A percentile compares a stretch with the other conserved stretches of the same genome.
phyloP scores from a whole-genome alignment of 768 basidiomycete species.

The Rhizopogon vinicolor region DNA sequence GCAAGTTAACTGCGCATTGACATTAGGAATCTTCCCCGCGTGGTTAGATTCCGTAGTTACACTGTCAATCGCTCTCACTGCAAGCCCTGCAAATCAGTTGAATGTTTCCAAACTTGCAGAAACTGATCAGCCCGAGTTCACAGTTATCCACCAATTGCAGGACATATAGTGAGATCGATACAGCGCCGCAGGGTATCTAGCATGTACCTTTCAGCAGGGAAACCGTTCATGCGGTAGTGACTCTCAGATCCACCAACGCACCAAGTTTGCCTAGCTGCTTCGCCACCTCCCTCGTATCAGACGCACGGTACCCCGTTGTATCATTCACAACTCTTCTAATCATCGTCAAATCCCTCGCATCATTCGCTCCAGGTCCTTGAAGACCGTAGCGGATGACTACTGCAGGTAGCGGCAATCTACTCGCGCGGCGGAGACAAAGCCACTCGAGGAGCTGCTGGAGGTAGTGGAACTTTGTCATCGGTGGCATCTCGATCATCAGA shows the following conservation, averaged over 20 bases:
- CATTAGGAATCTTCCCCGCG: too few relatives aligned
- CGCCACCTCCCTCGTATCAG: neutral
- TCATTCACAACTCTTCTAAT: neutral
- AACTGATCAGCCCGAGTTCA: too few relatives aligned
- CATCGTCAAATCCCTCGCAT: neutral
- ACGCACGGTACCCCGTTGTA: neutral
- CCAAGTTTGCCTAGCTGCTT: neutral
- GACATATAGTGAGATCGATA: too few relatives aligned
- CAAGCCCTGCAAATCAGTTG: too few relatives aligned
- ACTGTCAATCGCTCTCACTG: too few relatives aligned
- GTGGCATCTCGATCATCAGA: neutral
- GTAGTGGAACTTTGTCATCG: neutral
- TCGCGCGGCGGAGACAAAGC: neutral
- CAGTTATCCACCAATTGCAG: too few relatives aligned
- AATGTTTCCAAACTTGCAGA: too few relatives aligned
- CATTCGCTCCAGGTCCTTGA: neutral
- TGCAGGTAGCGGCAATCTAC: neutral
- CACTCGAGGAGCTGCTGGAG: neutral
- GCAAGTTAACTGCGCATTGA: too few relatives aligned
- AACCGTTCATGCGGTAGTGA: too few relatives aligned
- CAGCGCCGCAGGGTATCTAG: too few relatives aligned
- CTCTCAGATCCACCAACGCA: neutral
- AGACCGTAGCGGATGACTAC: neutral
- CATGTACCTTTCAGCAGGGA: too few relatives aligned
- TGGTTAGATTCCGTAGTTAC: too few relatives aligned